Evolutionary conservation across 2,329 filamentous ascomycete genomes (phyloP).

Genomic region (Penicillium janthinellum): DNA sequence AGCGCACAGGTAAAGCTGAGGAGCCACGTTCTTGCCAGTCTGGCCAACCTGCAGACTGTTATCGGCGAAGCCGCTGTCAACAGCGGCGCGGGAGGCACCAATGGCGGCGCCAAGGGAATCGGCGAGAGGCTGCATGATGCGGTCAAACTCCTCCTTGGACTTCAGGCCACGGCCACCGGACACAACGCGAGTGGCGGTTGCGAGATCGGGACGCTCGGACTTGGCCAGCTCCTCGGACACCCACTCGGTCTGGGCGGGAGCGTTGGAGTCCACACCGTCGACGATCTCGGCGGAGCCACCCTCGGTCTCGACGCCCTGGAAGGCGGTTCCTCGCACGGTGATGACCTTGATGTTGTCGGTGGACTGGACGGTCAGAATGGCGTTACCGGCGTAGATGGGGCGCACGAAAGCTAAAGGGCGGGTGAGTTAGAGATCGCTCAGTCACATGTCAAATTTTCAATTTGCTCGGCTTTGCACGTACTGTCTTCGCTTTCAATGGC

Average conservation of each 20-base stretch:
- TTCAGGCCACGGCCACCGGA: slow-evolving; percentile 93
- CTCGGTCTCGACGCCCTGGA: slow-evolving; percentile 71
- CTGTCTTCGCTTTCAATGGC: slow-evolving; percentile 83
- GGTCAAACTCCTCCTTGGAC: slow-evolving; percentile 97
- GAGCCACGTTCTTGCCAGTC: slow-evolving; percentile 97
- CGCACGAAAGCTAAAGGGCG: slow-evolving; percentile 74
- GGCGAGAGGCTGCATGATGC: slow-evolving; percentile 85
- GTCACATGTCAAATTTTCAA: slow-evolving; percentile 21
- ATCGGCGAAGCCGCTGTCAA: slow-evolving; percentile 96
- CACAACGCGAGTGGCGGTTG: slow-evolving; percentile 85
- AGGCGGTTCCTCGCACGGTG: slow-evolving; percentile 91
- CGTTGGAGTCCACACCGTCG: slow-evolving; percentile 82
- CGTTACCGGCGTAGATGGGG: slow-evolving; percentile 96
- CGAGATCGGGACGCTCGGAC: slow-evolving; percentile 90
- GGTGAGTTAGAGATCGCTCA: slow-evolving; percentile 20
- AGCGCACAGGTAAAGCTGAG: slow-evolving; percentile 90
- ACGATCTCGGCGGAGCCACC: slow-evolving; percentile 76
- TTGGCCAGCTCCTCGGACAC: slow-evolving; percentile 89
- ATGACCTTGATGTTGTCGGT: slow-evolving; percentile 82
- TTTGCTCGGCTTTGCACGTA: slow-evolving; percentile 38
- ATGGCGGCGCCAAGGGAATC: slow-evolving; percentile 94
- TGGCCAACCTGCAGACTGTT: slow-evolving; percentile 98
- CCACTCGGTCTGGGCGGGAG: slow-evolving; percentile 76
- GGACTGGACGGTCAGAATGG: slow-evolving; percentile 93
- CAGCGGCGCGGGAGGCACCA: slow-evolving; percentile 89